These are phyloP conservation scores for Tricholoma terreum DNA, from an alignment of 768 basidiomycete genomes.

Conservation along the genomic window DNA sequence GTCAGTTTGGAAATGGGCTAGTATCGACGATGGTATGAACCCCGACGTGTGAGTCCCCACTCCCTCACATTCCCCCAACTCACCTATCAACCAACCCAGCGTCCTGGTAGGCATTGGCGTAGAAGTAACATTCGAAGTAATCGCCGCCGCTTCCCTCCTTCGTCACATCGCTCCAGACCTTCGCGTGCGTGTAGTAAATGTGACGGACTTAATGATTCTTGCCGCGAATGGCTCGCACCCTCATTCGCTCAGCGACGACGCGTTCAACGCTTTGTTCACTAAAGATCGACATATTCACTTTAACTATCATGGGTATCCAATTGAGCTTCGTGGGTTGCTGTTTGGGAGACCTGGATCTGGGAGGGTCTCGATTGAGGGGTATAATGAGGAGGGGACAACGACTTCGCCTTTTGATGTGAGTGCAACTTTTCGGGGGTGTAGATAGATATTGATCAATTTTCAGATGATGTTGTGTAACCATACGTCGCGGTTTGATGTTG, in stretches of 20 bases:
- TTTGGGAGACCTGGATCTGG: constrained; percentile 51
- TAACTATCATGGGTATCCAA: constrained; percentile 83
- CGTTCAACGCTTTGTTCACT: constrained; percentile 73
- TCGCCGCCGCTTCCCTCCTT: constrained; percentile 80
- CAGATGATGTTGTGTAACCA: constrained; percentile 76
- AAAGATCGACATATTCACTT: constrained; percentile 64
- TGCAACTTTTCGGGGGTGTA: constrained; percentile 6
- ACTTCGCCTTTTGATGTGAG: constrained; percentile 78
- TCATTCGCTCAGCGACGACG: constrained; percentile 59
- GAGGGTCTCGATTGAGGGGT: constrained; percentile 54
- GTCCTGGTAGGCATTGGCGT: constrained; percentile 87
- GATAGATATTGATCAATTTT: neutral
- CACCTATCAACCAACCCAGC: constrained; percentile 33
- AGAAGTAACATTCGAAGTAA: constrained; percentile 86
- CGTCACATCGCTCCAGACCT: constrained; percentile 66
- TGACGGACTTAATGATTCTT: constrained; percentile 87
- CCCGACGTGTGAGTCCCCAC: constrained; percentile 62
- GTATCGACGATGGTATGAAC: constrained; percentile 64
- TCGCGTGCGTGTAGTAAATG: constrained; percentile 83
- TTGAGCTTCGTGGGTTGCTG: constrained; percentile 65
- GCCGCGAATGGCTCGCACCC: constrained; percentile 68
- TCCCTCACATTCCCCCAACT: constrained; percentile 20
- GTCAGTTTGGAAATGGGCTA: constrained; percentile 83
- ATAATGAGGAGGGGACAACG: constrained; percentile 69
- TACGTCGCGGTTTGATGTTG: constrained; percentile 66